Evolutionary conservation across 2,329 filamentous ascomycete species (phyloP), one percentile per base, ranked within the genome.

Genomic region (Parascedosporium putredinis): DNA sequence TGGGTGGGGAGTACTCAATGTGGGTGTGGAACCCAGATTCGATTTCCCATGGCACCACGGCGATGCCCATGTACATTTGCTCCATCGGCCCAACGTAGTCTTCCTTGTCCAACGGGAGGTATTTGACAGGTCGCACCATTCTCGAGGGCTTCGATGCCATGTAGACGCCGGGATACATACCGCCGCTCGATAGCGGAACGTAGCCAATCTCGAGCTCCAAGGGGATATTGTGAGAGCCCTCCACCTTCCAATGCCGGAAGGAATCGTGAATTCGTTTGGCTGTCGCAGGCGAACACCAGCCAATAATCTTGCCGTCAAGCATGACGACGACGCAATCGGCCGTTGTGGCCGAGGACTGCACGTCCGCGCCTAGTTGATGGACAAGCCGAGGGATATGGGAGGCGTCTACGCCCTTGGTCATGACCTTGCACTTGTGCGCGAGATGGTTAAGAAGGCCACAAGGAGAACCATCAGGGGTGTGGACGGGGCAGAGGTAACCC

Each of bases 31-130:
- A 78, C 45, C 88, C 88, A n/a, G 88, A 86, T 24, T 86, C 76
- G 53, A 97, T 81, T 64, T 98, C 93, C 29, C 83, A 77, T 46
- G 90, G 84, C n/a, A 87, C 83, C 58, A 89, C 90, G 20, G 93
- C 90, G 62, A 98, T 95, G 45, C 89, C 89, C 91, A 98, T 96
- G 72, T 93, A 97, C 0, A 91, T 90, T 69, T 98, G 93, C 67
- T 98, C 93, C 56, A 94, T 87, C 1, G 93, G 86, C 8, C 93
- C 93, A 29, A 98, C 86, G 55, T 81, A 89, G 67, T 98, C 93
- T 58, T 86, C 75, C 63, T 86, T 88, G 53, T 88, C 86, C 3
- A 95, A 74, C 3, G 90, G 84, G 24, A 98, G 75, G 62, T 97
- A 95, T 66, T 91, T 95, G 59, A 94, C 88, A 2, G 91, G 90